Base-by-base conservation (phyloP, 164 flowering plant species). In the Brasenia schreberi region DNA sequence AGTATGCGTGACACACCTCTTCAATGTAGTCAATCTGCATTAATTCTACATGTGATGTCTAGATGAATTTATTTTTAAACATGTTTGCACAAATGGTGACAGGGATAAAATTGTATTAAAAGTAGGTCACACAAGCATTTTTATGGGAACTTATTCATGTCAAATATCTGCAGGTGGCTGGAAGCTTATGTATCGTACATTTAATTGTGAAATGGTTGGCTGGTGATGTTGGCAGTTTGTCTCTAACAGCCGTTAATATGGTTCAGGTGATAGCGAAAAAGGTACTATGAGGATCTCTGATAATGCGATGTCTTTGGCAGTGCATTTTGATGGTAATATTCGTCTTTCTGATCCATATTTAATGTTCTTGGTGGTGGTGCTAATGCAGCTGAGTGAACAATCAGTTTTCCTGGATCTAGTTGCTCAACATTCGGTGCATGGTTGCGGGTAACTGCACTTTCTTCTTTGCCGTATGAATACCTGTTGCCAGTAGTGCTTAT, bases 381-480 rank as follows among this genome's bases (percentile, higher is more conserved):
- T 70, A 65, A 67, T 72, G 69, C 90, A 94, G 99, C 69, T 94
- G 67, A 69, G 68, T 62, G 73, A 70, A 63, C 84, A 78, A 63
- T 84, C 92, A 70, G 83, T 89, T 39, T 94, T 87, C 75, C 72
- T 82, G 60, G 93, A 85, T 67, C 72, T 91, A 67, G 44, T 78
- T 61, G 71, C 80, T 63, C 89, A 83, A 65, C 91, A 91, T 70
- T 69, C 86, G 17, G 71, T 67, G 76, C 88, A 64, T 74, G 87
- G 92, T 78, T 89, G 88, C 83, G 85, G 99, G 99, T 94, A 75
- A 16, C 10, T 44, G 52, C 52, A 6, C 10, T 44, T 44, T 11
- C 10, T 44, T 44, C 5, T 44, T 11, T 44, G 52, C 52, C 10
- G 52, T 44, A 11, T 11, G n/a, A n/a, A n/a, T n/a, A n/a, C n/a